Base-by-base conservation (phyloP, 1,139 yeast species). In the Meyerozyma elateridarum region DNA sequence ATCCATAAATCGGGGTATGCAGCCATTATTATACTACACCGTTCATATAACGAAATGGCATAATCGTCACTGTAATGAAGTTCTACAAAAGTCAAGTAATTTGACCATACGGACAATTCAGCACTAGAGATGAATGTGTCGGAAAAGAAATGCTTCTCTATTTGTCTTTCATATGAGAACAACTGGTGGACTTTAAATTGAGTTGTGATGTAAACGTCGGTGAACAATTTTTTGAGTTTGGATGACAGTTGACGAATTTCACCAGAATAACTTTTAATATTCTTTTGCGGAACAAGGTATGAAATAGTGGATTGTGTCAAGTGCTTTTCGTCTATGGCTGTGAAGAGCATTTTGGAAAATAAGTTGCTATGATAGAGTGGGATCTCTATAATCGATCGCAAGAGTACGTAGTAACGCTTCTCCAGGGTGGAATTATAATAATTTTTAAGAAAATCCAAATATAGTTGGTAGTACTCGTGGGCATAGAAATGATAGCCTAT, bases 311-410 rank as follows among this genome's bases (percentile, higher is more conserved):
- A 16, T 57, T 59, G 11, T 52, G 51, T 8, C 60, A 32, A 33
- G 59, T 57, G 46, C 1, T 66, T 44, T 6, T 46, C 47, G 25
- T 71, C 71, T 7, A 77, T 51, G 9, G 66, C 54, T 8, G 54
- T 51, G 22, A 75, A 54, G 51, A 74, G 63, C 8, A 38, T 38
- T 26, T 45, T 45, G 53, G 70, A 79, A 47, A 78, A 79, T 36
- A 73, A 67, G 9, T 84, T 73, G 53, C 77, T 88, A 45, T 87
- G 85, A 54, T 87, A 87, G 20, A 82, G 45, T 0, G 97, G 97
- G 2, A 84, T 60, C 42, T 79, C 85, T 7, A 85, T 53, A 7
- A 82, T 59, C 28, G 79, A 65, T 34, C 88, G 62, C 22, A 88
- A 56, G 8, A 87, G 50, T 29, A 60, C 40, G 37, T 68, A 69